Conservation (phyloP, 108 stramenopile genomes). For the Stephanodiscus triporus region DNA sequence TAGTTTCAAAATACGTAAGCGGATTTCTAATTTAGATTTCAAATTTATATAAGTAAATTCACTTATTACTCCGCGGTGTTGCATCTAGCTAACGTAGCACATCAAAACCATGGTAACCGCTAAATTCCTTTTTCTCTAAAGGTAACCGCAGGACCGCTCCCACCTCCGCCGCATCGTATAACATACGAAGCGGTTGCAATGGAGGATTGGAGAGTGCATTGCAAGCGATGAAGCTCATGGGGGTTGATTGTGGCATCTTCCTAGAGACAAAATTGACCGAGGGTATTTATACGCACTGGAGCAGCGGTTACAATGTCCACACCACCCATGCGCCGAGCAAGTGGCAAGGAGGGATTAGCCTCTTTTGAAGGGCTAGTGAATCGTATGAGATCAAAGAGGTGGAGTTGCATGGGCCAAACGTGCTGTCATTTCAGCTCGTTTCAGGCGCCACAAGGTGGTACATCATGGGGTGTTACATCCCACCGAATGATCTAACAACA, state of each 20-base stretch:
- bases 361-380: constrained; percentile 10
- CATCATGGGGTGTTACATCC: not conserved
- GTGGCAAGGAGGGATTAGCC: constrained; percentile 13
- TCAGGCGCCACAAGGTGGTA: not conserved
- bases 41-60: no score
- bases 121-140: no score
- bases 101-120: no score
- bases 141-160: no score
- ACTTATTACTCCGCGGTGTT: no score
- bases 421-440: constrained; percentile 1
- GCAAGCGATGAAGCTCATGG: constrained; percentile 1
- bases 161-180: no score
- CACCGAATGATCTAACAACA: constrained; percentile 1
- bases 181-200: constrained; percentile 7
- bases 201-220: constrained; percentile 11
- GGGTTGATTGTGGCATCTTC: constrained; percentile 8
- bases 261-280: constrained; percentile 16
- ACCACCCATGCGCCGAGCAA: not conserved
- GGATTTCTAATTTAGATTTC: no score
- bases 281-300: not conserved
- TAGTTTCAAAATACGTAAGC: no score
- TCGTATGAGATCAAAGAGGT: constrained; percentile 3
- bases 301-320: not conserved
- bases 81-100: no score
- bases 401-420: constrained; percentile 3